A percentile compares a stretch with the other conserved stretches of the same genome.
These are phyloP conservation scores for Helichrysum umbraculigerum DNA, from an alignment of 129 eudicot genomes.

Conservation along the genomic window DNA sequence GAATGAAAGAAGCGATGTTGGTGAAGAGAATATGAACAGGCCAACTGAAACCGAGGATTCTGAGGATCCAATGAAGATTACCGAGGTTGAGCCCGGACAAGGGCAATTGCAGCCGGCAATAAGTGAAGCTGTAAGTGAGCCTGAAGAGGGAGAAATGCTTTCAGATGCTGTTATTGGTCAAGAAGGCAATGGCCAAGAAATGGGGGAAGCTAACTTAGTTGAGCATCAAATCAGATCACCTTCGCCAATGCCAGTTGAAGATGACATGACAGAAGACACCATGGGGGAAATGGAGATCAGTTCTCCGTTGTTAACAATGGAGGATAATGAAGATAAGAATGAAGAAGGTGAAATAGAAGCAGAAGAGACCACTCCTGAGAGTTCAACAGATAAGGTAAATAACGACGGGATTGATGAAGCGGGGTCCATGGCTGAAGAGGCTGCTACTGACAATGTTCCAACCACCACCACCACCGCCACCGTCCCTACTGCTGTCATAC, in stretches of 20 bases:
- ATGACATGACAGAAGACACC: slow-evolving; percentile 28
- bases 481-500: slow-evolving; percentile 14
- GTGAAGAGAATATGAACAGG: slow-evolving; percentile 46
- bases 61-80: slow-evolving; percentile 43
- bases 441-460: slow-evolving; percentile 33
- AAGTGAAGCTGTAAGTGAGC: slow-evolving; percentile 57
- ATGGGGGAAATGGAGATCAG: slow-evolving; percentile 49
- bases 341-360: slow-evolving; percentile 53
- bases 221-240: slow-evolving; percentile 37
- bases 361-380: slow-evolving; percentile 43
- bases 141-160: slow-evolving; percentile 82
- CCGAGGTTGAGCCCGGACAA: slow-evolving; percentile 48
- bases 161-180: slow-evolving; percentile 42
- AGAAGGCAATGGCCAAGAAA: slow-evolving; percentile 48
- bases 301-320: slow-evolving; percentile 48
- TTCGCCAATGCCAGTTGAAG: slow-evolving; percentile 50
- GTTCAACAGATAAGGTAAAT: slow-evolving; percentile 40
- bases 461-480: background rate
- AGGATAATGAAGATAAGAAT: slow-evolving; percentile 54
- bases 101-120: slow-evolving; percentile 37
- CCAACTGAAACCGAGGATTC: slow-evolving; percentile 40
- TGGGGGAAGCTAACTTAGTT: slow-evolving; percentile 45
- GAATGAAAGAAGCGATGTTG: slow-evolving; percentile 39
- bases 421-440: slow-evolving; percentile 37
- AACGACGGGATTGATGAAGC: slow-evolving; percentile 42